A percentile compares a stretch with the other conserved stretches of the same genome.
Conservation (phyloP, 106 monocot genomes). For the Triglochin maritima region DNA sequence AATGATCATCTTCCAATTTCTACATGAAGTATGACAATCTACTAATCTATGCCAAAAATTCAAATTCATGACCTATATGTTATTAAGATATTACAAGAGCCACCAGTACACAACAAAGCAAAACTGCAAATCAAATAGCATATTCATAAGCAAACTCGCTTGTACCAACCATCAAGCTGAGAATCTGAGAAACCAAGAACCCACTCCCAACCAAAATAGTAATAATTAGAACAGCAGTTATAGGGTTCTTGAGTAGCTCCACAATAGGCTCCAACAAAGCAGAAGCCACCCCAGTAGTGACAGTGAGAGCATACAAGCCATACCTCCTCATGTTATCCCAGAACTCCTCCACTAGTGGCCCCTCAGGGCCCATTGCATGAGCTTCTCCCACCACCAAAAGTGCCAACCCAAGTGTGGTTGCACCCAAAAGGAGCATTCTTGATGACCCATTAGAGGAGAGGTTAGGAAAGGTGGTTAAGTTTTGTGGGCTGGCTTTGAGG, state of each 20-base stretch:
- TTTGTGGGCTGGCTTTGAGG: too few species aligned
- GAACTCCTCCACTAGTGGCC: slow-evolving; percentile 78
- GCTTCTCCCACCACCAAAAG: slow-evolving; percentile 10
- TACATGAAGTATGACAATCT: too few species aligned
- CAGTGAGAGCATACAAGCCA: slow-evolving; percentile 67
- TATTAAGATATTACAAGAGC: too few species aligned
- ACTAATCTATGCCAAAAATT: too few species aligned
- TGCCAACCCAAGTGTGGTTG: slow-evolving; percentile 5
- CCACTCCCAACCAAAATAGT: slow-evolving; percentile 37
- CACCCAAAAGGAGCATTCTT: slow-evolving; percentile 1
- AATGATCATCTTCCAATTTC: too few species aligned
- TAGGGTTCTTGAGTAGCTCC: slow-evolving; percentile 78
- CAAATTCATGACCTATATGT: too few species aligned
- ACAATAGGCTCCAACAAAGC: slow-evolving; percentile 49
- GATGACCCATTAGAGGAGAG: background rate
- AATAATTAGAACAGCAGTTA: slow-evolving; percentile 64
- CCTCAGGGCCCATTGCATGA: slow-evolving; percentile 58
- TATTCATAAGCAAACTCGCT: slow-evolving; percentile 66
- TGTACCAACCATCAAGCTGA: slow-evolving; percentile 79
- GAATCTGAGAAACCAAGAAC: slow-evolving; percentile 58
- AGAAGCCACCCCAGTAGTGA: slow-evolving; percentile 75
- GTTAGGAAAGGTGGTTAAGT: too few species aligned
- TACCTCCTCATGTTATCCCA: slow-evolving; percentile 98
- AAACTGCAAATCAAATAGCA: slow-evolving; percentile 21
- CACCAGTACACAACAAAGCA: too few species aligned